A percentile compares a stretch with the other conserved stretches of the same genome.
These are phyloP conservation scores for Aureobasidium zeae DNA, from an alignment of 2,329 filamentous ascomycete genomes.

Conservation along the genomic window DNA sequence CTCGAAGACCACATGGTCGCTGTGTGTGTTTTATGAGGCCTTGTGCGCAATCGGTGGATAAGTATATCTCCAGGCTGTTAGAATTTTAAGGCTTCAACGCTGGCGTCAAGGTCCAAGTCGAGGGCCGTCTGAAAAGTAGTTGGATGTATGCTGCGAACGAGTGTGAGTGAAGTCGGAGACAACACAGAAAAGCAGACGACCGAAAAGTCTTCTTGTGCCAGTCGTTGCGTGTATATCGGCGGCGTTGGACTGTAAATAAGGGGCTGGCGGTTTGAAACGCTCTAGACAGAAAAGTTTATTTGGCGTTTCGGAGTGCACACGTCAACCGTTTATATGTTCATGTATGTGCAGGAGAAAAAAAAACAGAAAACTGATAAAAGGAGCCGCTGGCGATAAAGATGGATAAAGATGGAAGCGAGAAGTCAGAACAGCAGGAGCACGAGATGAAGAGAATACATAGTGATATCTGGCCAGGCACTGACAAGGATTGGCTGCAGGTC, in stretches of 20 bases:
- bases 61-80: slow-evolving; percentile 8
- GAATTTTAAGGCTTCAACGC: slow-evolving; percentile 5
- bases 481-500: too few relatives aligned
- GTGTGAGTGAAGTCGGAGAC: slow-evolving; percentile 8
- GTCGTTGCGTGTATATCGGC: slow-evolving; percentile 7
- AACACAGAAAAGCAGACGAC: slow-evolving; percentile 1
- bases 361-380: too few relatives aligned
- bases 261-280: slow-evolving; percentile 11
- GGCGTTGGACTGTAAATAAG: slow-evolving; percentile 5
- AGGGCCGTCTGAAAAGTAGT: background rate
- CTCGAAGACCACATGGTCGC: slow-evolving; percentile 24
- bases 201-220: slow-evolving; percentile 5
- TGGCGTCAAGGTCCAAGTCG: background rate
- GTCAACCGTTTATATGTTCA: too few relatives aligned
- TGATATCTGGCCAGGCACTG: too few relatives aligned
- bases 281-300: too few relatives aligned
- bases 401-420: too few relatives aligned
- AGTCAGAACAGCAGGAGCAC: too few relatives aligned
- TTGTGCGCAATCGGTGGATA: background rate
- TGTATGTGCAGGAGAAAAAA: too few relatives aligned
- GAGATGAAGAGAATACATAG: too few relatives aligned
- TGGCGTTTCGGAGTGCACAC: too few relatives aligned
- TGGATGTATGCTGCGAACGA: slow-evolving; percentile 1
- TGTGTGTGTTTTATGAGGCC: background rate
- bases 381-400: too few relatives aligned